phyloP scores from a whole-genome alignment of 1,284 basidiomycete species.

The Pseudozyma sp. region DNA sequence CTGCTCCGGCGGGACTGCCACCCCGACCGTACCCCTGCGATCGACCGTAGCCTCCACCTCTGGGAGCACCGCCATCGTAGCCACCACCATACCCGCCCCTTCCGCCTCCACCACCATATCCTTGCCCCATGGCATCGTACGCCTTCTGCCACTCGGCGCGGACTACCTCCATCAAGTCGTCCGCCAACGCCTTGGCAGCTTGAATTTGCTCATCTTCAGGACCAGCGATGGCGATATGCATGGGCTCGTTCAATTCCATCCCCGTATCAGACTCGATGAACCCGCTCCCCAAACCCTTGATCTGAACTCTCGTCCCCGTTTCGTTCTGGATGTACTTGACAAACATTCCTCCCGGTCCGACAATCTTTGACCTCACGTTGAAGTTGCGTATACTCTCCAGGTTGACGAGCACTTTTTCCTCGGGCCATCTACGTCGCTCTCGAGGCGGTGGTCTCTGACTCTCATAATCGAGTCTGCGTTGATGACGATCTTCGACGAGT shows the following conservation, averaged over 20 bases:
- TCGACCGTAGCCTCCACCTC: conserved; percentile 21
- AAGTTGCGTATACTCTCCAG: conserved; percentile 93
- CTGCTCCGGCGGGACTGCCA: conserved; percentile 15
- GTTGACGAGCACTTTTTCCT: conserved; percentile 75
- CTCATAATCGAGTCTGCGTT: conserved; percentile 52
- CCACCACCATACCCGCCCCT: conserved; percentile 14
- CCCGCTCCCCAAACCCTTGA: conserved; percentile 93
- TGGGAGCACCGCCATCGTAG: conserved; percentile 12
- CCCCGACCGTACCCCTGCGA: conserved; percentile 19
- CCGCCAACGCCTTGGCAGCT: conserved; percentile 58
- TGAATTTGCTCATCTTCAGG: conserved; percentile 60
- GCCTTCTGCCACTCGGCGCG: conserved; percentile 63
- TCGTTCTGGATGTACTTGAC: conserved; percentile 99
- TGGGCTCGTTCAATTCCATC: conserved; percentile 86
- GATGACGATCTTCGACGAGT: conserved; percentile 62
- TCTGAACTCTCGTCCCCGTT: conserved; percentile 96
- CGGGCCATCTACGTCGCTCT: conserved; percentile 57
- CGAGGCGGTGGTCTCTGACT: conserved; percentile 48
- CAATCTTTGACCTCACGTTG: conserved; percentile 96
- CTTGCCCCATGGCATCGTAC: conserved; percentile 31
- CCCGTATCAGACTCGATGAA: conserved; percentile 96
- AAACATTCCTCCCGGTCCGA: conserved; percentile 88
- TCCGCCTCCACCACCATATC: conserved; percentile 14
- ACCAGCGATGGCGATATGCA: conserved; percentile 74
- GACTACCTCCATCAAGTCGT: conserved; percentile 65